Conservation (phyloP, 78 protist genomes). For the Dictyostelium citrinum region DNA sequence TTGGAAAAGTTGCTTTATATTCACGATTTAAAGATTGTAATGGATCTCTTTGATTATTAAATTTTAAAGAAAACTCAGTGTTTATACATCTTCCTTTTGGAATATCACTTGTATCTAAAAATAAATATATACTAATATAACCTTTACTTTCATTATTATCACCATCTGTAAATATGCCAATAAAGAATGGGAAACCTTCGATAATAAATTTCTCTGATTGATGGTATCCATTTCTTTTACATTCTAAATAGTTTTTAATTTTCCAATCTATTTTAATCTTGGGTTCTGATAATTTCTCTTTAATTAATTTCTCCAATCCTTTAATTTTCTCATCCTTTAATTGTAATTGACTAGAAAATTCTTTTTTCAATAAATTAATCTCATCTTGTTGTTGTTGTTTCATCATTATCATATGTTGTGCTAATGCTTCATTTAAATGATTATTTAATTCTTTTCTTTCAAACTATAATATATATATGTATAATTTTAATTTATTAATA, state of each 20-base stretch:
- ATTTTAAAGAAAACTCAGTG: constrained; percentile 18
- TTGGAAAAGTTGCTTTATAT: constrained; percentile 28
- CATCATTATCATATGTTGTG: constrained; percentile 33
- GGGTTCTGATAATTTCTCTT: constrained; percentile 6
- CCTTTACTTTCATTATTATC: constrained; percentile 49
- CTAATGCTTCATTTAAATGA: constrained; percentile 45
- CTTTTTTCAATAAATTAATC: constrained; percentile 9
- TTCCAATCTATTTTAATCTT: constrained; percentile 51
- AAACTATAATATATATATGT: not conserved
- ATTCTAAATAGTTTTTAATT: constrained; percentile 21
- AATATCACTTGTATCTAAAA: constrained; percentile 16
- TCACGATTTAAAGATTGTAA: constrained; percentile 24
- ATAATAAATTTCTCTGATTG: constrained; percentile 55
- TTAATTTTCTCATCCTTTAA: constrained; percentile 52
- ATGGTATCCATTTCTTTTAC: constrained; percentile 27
- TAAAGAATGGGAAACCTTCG: constrained; percentile 45
- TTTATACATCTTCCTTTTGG: constrained; percentile 48
- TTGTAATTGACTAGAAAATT: not conserved
- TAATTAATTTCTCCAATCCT: constrained; percentile 27
- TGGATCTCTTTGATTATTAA: constrained; percentile 35
- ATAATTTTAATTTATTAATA: not conserved
- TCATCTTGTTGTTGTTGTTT: constrained; percentile 23
- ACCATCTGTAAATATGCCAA: constrained; percentile 39
- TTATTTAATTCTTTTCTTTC: constrained; percentile 19
- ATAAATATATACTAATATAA: constrained; percentile 37